Evolutionary conservation across 805 yeast genomes (phyloP).

Genomic region (Tetrapisispora iriomotensis): DNA sequence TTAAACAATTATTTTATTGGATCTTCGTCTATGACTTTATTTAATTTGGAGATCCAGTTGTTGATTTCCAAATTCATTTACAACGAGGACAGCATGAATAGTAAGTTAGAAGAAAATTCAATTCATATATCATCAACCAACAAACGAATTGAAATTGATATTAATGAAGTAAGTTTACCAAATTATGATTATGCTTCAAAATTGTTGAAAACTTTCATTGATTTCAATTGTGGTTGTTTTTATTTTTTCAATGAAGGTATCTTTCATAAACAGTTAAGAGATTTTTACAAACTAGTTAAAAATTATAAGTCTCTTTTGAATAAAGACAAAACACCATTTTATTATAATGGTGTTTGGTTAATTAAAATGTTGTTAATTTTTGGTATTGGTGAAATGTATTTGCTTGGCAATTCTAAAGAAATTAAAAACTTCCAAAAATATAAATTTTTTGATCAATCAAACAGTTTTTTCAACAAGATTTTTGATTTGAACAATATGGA

Average conservation of each 20-base stretch:
- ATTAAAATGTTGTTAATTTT: conserved; percentile 65
- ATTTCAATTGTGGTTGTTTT: conserved; percentile 76
- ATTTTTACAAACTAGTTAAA: conserved; percentile 34
- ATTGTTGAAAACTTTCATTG: conserved; percentile 64
- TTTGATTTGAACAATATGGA: conserved; percentile 1
- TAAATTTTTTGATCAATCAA: conserved; percentile 3
- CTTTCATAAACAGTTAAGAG: conserved; percentile 55
- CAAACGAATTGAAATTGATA: background rate
- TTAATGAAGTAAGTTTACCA: conserved; percentile 34
- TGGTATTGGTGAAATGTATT: conserved; percentile 75
- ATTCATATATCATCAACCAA: background rate
- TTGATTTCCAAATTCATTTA: conserved; percentile 37
- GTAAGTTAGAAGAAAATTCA: background rate
- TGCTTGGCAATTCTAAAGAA: conserved; percentile 16
- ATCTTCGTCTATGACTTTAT: conserved; percentile 72
- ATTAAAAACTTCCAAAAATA: background rate
- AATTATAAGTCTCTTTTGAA: conserved; percentile 19
- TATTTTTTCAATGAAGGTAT: conserved; percentile 77
- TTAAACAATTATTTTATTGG: conserved; percentile 62
- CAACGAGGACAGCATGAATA: conserved; percentile 6
- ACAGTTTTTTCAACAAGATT: background rate
- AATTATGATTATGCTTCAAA: conserved; percentile 68
- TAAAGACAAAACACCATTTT: conserved; percentile 25
- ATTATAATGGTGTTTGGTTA: conserved; percentile 70
- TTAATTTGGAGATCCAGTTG: conserved; percentile 68